A percentile compares a stretch with the other conserved stretches of the same genome.
phyloP scores from a whole-genome alignment of 1,284 basidiomycete species.

The Termitomyces sp. region DNA sequence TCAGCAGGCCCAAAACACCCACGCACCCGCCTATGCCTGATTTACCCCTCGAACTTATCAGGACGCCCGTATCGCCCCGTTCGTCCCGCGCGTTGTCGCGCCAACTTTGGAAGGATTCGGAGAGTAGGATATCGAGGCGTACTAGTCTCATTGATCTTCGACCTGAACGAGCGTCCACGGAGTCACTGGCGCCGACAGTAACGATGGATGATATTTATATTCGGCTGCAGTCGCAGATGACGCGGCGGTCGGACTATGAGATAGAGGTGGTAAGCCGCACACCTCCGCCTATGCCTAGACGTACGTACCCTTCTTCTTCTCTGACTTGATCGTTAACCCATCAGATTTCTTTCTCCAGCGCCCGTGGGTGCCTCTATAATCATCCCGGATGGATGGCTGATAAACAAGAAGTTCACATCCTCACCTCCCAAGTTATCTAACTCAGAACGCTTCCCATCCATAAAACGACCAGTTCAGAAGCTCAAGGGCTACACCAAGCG shows the following conservation, averaged over 20 bases:
- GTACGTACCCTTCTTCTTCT: not conserved
- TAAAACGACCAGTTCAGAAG: conserved; percentile 24
- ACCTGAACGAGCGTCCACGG: not conserved
- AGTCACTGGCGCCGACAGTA: conserved; percentile 13
- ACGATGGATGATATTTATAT: conserved; percentile 29
- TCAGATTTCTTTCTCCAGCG: conserved; percentile 4
- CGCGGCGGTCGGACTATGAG: conserved; percentile 17
- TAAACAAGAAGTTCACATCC: conserved; percentile 21
- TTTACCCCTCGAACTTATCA: conserved; percentile 28
- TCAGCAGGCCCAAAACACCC: conserved; percentile 31
- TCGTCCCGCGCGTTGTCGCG: conserved; percentile 7
- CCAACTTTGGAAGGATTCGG: conserved; percentile 1
- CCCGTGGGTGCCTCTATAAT: conserved; percentile 13
- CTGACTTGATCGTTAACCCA: not conserved
- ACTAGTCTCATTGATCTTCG: conserved; percentile 23
- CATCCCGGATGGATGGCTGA: conserved; percentile 39
- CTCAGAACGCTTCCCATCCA: conserved; percentile 26
- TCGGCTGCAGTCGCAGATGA: conserved; percentile 14
- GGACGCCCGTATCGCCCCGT: conserved; percentile 1
- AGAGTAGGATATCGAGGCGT: conserved; percentile 11
- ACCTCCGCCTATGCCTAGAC: conserved; percentile 16
- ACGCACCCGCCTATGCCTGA: conserved; percentile 36
- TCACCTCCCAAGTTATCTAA: conserved; percentile 22
- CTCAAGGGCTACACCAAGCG: conserved; percentile 38
- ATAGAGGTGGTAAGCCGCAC: conserved; percentile 28